A percentile compares a stretch with the other conserved stretches of the same genome.
Evolutionary conservation across 2,329 filamentous ascomycete genomes (phyloP).

Genomic region (Seiridium unicorne): DNA sequence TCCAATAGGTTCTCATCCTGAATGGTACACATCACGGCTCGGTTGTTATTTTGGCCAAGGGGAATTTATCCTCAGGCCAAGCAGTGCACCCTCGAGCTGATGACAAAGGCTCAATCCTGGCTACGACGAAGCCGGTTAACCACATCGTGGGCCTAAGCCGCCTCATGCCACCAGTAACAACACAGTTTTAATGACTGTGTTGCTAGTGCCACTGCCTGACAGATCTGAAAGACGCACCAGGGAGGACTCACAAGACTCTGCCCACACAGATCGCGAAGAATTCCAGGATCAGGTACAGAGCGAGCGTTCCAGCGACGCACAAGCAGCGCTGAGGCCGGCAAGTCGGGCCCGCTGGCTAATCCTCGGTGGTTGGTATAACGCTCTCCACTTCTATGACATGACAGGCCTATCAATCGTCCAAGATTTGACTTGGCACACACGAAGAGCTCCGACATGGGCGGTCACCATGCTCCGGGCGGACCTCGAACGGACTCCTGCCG

Average conservation of each 20-base stretch:
- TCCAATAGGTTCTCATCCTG: neutral
- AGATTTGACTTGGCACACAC: neutral
- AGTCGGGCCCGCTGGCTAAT: neutral
- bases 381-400: neutral
- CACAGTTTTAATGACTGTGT: no score
- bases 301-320: neutral
- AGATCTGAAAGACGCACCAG: no score
- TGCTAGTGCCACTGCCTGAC: no score
- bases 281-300: neutral
- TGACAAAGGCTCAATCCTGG: no score
- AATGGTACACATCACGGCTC: neutral
- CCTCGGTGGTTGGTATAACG: neutral
- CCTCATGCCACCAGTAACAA: neutral
- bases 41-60: neutral
- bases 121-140: neutral
- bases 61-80: no score
- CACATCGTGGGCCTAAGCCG: neutral
- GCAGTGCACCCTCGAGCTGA: no score
- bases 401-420: neutral
- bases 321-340: neutral
- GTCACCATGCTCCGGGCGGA: neutral
- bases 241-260: no score
- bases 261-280: no score
- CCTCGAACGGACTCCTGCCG: neutral
- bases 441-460: neutral